Conservation (phyloP, 495 filamentous ascomycete genomes). For the Podospora didyma region DNA sequence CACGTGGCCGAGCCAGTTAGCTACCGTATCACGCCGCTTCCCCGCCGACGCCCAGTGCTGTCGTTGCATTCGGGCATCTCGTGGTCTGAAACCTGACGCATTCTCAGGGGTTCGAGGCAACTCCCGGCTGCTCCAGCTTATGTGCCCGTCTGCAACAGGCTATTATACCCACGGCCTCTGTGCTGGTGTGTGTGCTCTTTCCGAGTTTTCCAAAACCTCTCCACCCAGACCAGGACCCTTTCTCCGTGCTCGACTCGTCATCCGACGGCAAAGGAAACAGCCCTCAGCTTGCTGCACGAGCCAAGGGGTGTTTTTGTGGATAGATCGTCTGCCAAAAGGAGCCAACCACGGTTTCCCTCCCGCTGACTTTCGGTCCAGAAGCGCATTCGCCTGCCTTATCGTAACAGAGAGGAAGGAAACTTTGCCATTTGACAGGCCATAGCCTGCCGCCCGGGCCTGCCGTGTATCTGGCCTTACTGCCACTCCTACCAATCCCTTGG, state of each 20-base stretch:
- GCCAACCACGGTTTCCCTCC: not conserved
- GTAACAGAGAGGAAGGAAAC: not conserved
- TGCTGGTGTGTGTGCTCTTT: not conserved
- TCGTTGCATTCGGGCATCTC: conserved; percentile 24
- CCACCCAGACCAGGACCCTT: conserved; percentile 3
- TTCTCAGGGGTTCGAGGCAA: conserved; percentile 17
- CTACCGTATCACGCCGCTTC: not conserved
- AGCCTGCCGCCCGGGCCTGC: conserved; percentile 20
- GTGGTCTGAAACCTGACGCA: conserved; percentile 36
- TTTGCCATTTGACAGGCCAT: not conserved
- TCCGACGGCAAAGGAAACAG: not conserved
- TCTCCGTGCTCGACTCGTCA: not conserved
- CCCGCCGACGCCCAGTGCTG: not conserved
- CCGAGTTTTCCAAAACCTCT: not conserved
- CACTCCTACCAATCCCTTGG: conserved; percentile 23
- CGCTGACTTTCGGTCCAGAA: not conserved
- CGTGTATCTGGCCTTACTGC: conserved; percentile 24
- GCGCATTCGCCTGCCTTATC: not conserved
- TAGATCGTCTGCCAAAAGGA: not conserved
- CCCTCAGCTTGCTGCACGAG: not conserved
- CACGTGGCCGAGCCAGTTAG: conserved; percentile 9
- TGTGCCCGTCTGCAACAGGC: conserved; percentile 6
- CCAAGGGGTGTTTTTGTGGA: conserved; percentile 1
- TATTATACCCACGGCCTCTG: conserved; percentile 5
- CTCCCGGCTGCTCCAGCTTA: conserved; percentile 9